Evolutionary conservation across 2,329 filamentous ascomycete genomes (phyloP).

Genomic region (Fusarium hainanense): DNA sequence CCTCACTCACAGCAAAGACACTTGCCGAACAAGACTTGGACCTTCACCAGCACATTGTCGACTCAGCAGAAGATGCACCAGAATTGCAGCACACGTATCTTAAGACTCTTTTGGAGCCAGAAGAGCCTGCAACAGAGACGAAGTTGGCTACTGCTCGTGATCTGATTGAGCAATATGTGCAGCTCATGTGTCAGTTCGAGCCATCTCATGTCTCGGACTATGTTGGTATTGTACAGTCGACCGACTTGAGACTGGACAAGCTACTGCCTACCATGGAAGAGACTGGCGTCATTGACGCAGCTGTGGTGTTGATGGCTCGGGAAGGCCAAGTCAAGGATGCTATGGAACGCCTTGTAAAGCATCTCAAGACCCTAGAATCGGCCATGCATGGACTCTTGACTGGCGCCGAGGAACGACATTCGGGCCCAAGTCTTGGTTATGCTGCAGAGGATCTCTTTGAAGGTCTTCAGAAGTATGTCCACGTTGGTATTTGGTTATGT

Average conservation of each 20-base stretch:
- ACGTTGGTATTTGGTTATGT: conserved; percentile 96
- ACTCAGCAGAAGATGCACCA: conserved; percentile 68
- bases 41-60: conserved; percentile 74
- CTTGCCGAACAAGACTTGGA: conserved; percentile 71
- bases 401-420: conserved; percentile 67
- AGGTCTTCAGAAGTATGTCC: conserved; percentile 86
- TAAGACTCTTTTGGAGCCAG: conserved; percentile 76
- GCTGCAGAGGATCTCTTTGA: conserved; percentile 79
- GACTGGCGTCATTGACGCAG: conserved; percentile 90
- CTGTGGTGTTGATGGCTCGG: conserved; percentile 87
- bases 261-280: conserved; percentile 90
- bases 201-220: conserved; percentile 86
- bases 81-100: conserved; percentile 82
- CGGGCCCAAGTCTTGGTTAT: conserved; percentile 63
- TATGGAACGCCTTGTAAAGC: conserved; percentile 85
- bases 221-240: conserved; percentile 78
- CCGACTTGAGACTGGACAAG: conserved; percentile 81
- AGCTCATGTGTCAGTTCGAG: conserved; percentile 89
- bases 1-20: conserved; percentile 71
- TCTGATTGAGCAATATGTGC: conserved; percentile 86
- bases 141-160: conserved; percentile 60
- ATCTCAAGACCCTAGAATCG: conserved; percentile 82
- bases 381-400: conserved; percentile 79
- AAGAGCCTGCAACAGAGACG: conserved; percentile 50
- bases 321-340: conserved; percentile 86